Evolutionary conservation across 1,284 basidiomycete genomes (phyloP).

Genomic region (Taiwanofungus camphoratus): DNA sequence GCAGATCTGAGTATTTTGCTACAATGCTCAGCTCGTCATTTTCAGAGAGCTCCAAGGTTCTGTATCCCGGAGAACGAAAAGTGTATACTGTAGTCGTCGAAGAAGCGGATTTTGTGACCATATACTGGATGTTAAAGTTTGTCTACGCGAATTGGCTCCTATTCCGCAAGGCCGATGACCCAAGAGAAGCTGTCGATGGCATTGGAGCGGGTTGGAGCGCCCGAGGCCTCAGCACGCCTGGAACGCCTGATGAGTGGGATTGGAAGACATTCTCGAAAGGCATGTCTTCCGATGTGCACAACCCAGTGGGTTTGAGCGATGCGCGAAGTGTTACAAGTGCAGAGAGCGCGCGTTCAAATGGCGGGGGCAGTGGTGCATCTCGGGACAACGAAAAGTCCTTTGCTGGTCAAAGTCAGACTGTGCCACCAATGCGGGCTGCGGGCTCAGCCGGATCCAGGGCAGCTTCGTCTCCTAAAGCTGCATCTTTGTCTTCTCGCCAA

Average conservation of each 20-base stretch:
- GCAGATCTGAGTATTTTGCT: conserved; percentile 75
- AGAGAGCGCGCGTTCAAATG: conserved; percentile 35
- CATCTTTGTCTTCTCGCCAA: conserved; percentile 17
- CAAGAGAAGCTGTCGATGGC: conserved; percentile 55
- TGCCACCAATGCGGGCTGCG: not conserved
- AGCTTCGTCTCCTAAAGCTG: conserved; percentile 11
- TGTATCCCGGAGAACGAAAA: conserved; percentile 45
- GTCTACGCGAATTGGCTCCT: conserved; percentile 75
- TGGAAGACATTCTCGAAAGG: conserved; percentile 58
- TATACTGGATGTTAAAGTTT: conserved; percentile 81
- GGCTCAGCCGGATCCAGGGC: conserved; percentile 6
- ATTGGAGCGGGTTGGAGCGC: conserved; percentile 60
- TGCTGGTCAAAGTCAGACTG: not conserved
- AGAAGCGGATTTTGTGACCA: conserved; percentile 77
- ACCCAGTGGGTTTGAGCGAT: conserved; percentile 31
- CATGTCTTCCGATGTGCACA: conserved; percentile 30
- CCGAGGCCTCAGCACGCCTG: conserved; percentile 44
- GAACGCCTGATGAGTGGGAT: conserved; percentile 53
- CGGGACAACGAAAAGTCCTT: conserved; percentile 17
- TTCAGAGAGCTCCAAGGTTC: conserved; percentile 41
- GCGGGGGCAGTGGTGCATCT: conserved; percentile 16
- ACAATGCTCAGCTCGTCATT: conserved; percentile 76
- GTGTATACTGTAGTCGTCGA: conserved; percentile 67
- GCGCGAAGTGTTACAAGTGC: conserved; percentile 45
- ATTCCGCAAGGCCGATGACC: conserved; percentile 61